Percentiles rank a stretch among this genome's conserved stretches.
These are phyloP conservation scores for Auricularia cornea DNA, from an alignment of 768 basidiomycete species.

Conservation along the genomic window DNA sequence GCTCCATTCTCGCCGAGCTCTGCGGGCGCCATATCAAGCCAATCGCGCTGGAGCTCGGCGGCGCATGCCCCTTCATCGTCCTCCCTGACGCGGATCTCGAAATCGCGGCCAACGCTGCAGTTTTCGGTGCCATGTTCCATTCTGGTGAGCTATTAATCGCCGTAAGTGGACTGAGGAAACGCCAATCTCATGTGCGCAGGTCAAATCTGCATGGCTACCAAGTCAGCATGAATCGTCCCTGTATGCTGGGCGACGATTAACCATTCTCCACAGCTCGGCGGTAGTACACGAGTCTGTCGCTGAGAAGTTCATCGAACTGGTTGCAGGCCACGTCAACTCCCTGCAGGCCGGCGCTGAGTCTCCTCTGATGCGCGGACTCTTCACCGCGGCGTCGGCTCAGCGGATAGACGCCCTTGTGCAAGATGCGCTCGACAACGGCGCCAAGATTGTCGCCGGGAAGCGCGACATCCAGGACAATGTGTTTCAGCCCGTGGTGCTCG, in stretches of 20 bases:
- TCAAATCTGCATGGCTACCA: neutral
- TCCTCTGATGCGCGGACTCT: constrained; percentile 12
- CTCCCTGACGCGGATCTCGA: neutral
- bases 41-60: constrained; percentile 3
- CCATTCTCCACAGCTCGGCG: neutral
- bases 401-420: constrained; percentile 10
- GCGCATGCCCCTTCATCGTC: neutral
- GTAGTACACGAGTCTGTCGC: constrained; percentile 15
- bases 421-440: constrained; percentile 12
- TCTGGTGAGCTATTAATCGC: neutral
- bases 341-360: neutral
- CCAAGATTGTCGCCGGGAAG: neutral
- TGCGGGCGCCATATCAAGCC: constrained; percentile 31
- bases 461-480: neutral
- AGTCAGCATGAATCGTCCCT: neutral
- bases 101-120: neutral
- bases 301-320: constrained; percentile 10
- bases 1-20: constrained; percentile 21
- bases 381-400: constrained; percentile 9
- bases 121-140: neutral
- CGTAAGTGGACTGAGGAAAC: neutral
- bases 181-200: neutral
- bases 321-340: constrained; percentile 2
- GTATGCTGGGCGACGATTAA: neutral
- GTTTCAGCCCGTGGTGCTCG: neutral